Base-by-base conservation (phyloP, 768 basidiomycete genomes). In the Kwoniella botswanensis region DNA sequence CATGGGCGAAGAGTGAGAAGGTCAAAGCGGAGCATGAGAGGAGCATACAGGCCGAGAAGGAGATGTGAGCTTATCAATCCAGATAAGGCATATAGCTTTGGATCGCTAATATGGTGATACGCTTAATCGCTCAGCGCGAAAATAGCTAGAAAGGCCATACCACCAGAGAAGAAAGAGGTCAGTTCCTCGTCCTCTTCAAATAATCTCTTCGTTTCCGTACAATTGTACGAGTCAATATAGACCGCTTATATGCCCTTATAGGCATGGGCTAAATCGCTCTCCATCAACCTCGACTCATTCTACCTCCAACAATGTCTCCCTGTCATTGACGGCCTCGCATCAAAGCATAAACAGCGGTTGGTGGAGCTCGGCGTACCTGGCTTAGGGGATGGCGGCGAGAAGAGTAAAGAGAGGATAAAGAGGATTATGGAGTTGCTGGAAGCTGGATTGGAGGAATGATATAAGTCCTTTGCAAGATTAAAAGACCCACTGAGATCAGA, bases 1-100 rank as follows among this genome's bases (percentile, higher is more conserved):
- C 79, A 44, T 81, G 76, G 77, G 79, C 79, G 5, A 79, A 77
- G 44, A 67, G 74, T 52, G 77, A 81, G 54, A 77, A 67, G 50
- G 42, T 79, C 42, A 79, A 79, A 57, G 77, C 76, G 22, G 77
- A 79, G 21, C 79, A 81, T 70, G 76, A 77, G 26, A 68, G 64
- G 57, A 59, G 43, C 6, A 62, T 74, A 35, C 67, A 77, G 59
- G 70, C 71, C 17, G 79, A 81, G 46, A 71, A 65, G 53, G 77
- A 79, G n/a, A 70, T 81, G 79, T 80, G 50, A 70, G 79, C 41
- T 56, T 22, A 64, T n/a, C 29, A 44, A 41, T 52, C 15, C 21
- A 52, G 50, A 35, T 35, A 7, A 52, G 50, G 21, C 21, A 52
- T 52, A 17, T 52, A 21, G 17, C 50, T 43, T 29, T 54, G 44